These are phyloP conservation scores for Cyberlindnera maclurae DNA, from an alignment of 805 yeast species.

Conservation along the genomic window DNA sequence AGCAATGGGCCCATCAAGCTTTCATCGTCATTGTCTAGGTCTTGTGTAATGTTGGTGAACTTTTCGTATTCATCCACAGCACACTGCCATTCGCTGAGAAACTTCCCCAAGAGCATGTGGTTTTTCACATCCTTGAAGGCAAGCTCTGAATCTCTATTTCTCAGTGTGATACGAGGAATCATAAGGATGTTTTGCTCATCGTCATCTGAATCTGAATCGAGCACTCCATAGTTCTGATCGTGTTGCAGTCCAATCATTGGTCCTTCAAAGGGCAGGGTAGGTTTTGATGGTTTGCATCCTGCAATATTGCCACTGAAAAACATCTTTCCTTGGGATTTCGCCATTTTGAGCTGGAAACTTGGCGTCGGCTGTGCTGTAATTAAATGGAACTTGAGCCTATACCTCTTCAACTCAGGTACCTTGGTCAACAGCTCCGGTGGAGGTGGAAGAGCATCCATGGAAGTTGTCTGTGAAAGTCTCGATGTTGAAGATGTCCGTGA, in stretches of 20 bases:
- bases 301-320: slow-evolving; percentile 2
- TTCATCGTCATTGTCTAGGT: slow-evolving; percentile 6
- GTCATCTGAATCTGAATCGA: slow-evolving; percentile 12
- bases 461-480: slow-evolving; percentile 3
- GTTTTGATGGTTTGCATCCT: slow-evolving; percentile 3
- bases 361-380: slow-evolving; percentile 34
- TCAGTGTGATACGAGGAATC: slow-evolving; percentile 5
- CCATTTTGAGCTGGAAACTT: slow-evolving; percentile 22
- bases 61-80: slow-evolving; percentile 43
- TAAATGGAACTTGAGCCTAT: slow-evolving; percentile 40
- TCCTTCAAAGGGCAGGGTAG: slow-evolving; percentile 13
- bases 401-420: slow-evolving; percentile 40
- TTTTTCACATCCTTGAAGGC: slow-evolving; percentile 15
- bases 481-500: slow-evolving; percentile 2
- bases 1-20: slow-evolving; percentile 6
- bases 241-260: slow-evolving; percentile 1
- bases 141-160: background rate
- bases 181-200: slow-evolving; percentile 12
- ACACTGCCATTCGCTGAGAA: slow-evolving; percentile 45
- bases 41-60: slow-evolving; percentile 22
- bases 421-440: slow-evolving; percentile 40
- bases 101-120: slow-evolving; percentile 33
- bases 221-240: background rate
- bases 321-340: slow-evolving; percentile 20
- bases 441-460: slow-evolving; percentile 24